A percentile compares a stretch with the other conserved stretches of the same genome.
phyloP scores from a whole-genome alignment of 139 green algal species.

The Coelastrella sp. region DNA sequence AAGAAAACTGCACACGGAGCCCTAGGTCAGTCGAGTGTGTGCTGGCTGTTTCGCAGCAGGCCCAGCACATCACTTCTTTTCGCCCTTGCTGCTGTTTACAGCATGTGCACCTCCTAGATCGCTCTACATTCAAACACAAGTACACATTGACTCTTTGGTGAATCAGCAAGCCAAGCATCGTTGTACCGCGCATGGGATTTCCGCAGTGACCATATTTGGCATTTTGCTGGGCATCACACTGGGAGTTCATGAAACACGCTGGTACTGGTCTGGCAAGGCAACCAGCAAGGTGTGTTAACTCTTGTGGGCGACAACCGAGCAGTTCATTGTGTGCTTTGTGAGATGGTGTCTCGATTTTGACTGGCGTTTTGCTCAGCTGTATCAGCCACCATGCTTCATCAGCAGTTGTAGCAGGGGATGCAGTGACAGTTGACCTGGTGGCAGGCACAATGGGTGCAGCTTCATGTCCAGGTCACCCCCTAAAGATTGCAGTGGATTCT shows the following conservation, averaged over 20 bases:
- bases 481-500: neutral
- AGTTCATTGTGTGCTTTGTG: neutral
- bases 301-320: too few species aligned
- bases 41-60: neutral
- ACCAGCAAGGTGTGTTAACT: conserved; percentile 73
- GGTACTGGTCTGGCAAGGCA: conserved; percentile 58
- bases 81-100: neutral
- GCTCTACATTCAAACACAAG: neutral
- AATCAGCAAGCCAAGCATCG: neutral
- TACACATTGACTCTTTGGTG: neutral
- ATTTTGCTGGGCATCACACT: conserved; percentile 67
- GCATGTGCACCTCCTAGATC: neutral
- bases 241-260: conserved; percentile 64
- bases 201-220: conserved; percentile 66
- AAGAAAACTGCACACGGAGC: conserved; percentile 66
- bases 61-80: neutral
- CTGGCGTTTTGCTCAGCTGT: too few species aligned
- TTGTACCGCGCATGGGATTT: neutral
- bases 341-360: too few species aligned
- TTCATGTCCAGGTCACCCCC: too few species aligned
- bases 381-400: too few species aligned
- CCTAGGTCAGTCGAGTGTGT: conserved; percentile 53
- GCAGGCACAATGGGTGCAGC: too few species aligned
- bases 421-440: too few species aligned
- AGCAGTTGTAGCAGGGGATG: too few species aligned